phyloP scores from a whole-genome alignment of 2,329 filamentous ascomycete species.

The Fusarium xylarioides region DNA sequence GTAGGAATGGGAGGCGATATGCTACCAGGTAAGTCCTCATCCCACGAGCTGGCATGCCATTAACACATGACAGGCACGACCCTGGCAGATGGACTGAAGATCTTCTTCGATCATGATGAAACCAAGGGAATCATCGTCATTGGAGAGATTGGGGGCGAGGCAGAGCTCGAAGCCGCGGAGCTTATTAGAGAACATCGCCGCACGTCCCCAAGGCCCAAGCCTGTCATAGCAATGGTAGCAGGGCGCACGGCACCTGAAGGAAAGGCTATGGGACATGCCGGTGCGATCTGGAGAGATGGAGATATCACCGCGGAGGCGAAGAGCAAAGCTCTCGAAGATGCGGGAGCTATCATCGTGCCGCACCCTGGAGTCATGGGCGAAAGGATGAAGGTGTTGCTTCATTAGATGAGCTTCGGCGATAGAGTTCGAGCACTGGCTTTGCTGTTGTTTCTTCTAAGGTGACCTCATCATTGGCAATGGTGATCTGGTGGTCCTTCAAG shows the following conservation, averaged over 20 bases:
- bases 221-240: conserved; percentile 69
- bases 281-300: conserved; percentile 60
- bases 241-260: conserved; percentile 69
- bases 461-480: neutral
- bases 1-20: conserved; percentile 83
- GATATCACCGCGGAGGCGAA: conserved; percentile 48
- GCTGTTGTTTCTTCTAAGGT: neutral
- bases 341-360: conserved; percentile 50
- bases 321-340: conserved; percentile 46
- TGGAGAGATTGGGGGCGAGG: conserved; percentile 75
- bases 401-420: neutral
- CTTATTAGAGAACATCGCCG: conserved; percentile 72
- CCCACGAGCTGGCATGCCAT: fast-evolving
- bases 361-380: conserved; percentile 52
- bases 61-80: conserved; percentile 58
- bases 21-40: conserved; percentile 61
- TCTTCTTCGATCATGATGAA: conserved; percentile 73
- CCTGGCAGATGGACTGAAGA: conserved; percentile 73
- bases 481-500: neutral
- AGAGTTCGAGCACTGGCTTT: neutral
- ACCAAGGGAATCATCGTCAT: conserved; percentile 77
- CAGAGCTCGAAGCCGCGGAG: conserved; percentile 76
- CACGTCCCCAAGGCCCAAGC: conserved; percentile 69
- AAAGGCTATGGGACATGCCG: conserved; percentile 77
- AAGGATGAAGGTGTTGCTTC: conserved; percentile 41